Conservation (phyloP, 352 stramenopile genomes). For the Pythium aristosporum region DNA sequence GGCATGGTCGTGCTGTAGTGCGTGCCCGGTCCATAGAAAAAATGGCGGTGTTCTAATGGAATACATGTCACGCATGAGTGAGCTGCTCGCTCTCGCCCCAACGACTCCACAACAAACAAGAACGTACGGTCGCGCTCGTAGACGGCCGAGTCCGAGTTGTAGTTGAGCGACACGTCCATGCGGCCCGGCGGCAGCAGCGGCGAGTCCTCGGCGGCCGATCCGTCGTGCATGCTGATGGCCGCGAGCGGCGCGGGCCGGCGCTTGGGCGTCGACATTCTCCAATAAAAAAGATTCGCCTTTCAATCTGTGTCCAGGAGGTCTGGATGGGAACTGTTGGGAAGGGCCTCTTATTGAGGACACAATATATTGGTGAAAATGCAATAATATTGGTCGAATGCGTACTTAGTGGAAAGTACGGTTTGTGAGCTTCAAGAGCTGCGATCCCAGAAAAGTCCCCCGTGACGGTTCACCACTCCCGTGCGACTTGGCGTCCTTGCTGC, state of each 20-base stretch:
- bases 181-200: slow-evolving; percentile 47
- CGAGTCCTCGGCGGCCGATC: slow-evolving; percentile 35
- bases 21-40: slow-evolving; percentile 53
- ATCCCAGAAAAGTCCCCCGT: background rate
- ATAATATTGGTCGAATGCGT: background rate
- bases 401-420: background rate
- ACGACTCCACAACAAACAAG: background rate
- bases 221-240: slow-evolving; percentile 20
- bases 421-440: background rate
- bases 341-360: no score
- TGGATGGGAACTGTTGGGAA: no score
- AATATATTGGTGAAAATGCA: background rate
- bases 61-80: background rate
- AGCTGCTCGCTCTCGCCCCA: background rate
- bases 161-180: slow-evolving; percentile 56
- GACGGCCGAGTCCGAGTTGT: slow-evolving; percentile 85
- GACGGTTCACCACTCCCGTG: background rate
- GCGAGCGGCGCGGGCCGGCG: slow-evolving; percentile 22
- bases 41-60: slow-evolving; percentile 41
- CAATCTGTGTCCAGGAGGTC: background rate
- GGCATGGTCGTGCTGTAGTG: slow-evolving; percentile 48
- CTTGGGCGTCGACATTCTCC: slow-evolving; percentile 3
- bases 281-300: background rate
- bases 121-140: slow-evolving; percentile 40
- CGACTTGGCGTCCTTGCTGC: background rate